Evolutionary conservation across 345 rosid species (phyloP).

Genomic region (Rhodamnia rubescens): DNA sequence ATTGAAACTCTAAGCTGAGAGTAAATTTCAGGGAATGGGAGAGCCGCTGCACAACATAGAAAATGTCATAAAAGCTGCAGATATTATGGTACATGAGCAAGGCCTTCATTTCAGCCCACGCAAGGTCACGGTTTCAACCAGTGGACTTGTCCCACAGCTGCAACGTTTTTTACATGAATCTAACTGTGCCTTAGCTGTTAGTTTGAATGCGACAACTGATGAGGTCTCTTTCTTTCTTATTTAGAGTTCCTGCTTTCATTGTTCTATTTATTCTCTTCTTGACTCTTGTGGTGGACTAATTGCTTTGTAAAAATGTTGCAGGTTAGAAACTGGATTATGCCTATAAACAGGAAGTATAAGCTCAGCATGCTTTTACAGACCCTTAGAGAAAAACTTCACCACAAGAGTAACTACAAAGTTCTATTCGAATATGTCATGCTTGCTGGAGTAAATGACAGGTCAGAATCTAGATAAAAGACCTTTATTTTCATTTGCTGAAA

Average conservation of each 20-base stretch:
- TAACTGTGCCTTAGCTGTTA: conserved; percentile 79
- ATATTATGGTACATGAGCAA: conserved; percentile 74
- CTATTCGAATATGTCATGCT: conserved; percentile 89
- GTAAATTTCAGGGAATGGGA: conserved; percentile 77
- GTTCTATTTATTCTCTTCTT: background rate
- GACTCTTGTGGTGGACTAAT: background rate
- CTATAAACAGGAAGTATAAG: conserved; percentile 76
- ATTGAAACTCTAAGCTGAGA: background rate
- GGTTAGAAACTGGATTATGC: conserved; percentile 97
- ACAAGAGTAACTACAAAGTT: conserved; percentile 65
- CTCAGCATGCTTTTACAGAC: conserved; percentile 68
- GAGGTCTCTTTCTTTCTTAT: conserved; percentile 39
- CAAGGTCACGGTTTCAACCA: conserved; percentile 88
- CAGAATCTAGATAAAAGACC: background rate
- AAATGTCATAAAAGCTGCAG: conserved; percentile 72
- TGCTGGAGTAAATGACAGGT: conserved; percentile 89
- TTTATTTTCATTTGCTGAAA: background rate
- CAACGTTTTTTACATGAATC: conserved; percentile 74
- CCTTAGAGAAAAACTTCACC: conserved; percentile 57
- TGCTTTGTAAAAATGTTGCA: conserved; percentile 17
- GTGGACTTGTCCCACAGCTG: conserved; percentile 92
- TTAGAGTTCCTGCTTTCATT: background rate
- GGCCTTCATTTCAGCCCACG: conserved; percentile 96
- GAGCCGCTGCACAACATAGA: conserved; percentile 88
- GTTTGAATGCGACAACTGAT: conserved; percentile 93